Base-by-base conservation (phyloP, 306 rosid genomes). In the Castanopsis chinensis region DNA sequence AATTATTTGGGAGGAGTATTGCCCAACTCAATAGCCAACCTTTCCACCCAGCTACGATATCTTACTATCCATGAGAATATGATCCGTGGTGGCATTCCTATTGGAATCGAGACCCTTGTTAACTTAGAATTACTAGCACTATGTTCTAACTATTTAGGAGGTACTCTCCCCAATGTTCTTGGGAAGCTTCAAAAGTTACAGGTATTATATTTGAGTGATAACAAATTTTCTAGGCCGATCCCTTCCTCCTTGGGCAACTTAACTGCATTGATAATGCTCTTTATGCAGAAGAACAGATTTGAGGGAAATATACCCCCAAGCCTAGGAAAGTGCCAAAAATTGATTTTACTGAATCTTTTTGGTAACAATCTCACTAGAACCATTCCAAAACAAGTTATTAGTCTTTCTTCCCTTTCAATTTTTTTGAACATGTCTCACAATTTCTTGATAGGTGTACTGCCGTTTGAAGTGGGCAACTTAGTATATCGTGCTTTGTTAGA, bases 221-320 rank as follows among this genome's bases (percentile, higher is more conserved):
- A 82, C 75, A 76, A 70, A 3, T 71, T 84, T 77, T 82, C 82
- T 7, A 83, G 85, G 37, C 67, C 78, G 33, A 82, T 84, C 21
- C 85, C 87, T 51, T 80, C 71, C 49, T 77, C 90, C 17, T 8
- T 85, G 1, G 88, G 88, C 27, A 87, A 85, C 75, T 77, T 85
- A 43, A 74, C 86, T 70, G 23, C 71, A 37, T 37, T 84, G 64
- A 80, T 14, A 9, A n/a, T 6, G 10, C 69, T 85, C 70, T 73
- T 58, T 54, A 43, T 80, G 56, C 73, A 76, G 8, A 81, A 74
- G 51, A 87, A 85, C 76, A 71, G 52, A 12, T 80, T 85, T 32
- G 78, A 79, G 43, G 88, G 90, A 77, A 71, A 52, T 17, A 85
- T 80, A 65, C 88, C 86, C 23, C 20, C 35, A 4, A 85, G 87